These are phyloP conservation scores for Stagonosporopsis rhizophila DNA, from an alignment of 2,329 filamentous ascomycete species.

Conservation along the genomic window DNA sequence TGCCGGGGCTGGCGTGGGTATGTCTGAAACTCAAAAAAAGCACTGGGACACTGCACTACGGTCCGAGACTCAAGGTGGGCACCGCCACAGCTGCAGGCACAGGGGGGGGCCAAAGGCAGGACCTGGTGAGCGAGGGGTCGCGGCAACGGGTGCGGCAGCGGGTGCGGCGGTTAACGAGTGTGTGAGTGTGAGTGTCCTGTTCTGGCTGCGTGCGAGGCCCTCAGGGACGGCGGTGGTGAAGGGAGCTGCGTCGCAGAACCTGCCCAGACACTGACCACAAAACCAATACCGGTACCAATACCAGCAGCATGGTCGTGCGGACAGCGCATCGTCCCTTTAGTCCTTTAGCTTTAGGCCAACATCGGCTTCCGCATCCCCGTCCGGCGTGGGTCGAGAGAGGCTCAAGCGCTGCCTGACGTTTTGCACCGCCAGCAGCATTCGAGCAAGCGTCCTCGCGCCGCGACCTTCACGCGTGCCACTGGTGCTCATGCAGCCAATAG, in stretches of 20 bases:
- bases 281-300: not conserved
- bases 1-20: not conserved
- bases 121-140: conserved; percentile 8
- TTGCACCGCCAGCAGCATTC: conserved; percentile 3
- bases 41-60: conserved; percentile 6
- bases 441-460: not conserved
- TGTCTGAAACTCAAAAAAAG: conserved; percentile 19
- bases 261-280: not conserved
- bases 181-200: not conserved
- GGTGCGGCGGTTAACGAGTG: not conserved
- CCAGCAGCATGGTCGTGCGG: conserved; percentile 6
- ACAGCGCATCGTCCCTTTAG: conserved; percentile 8
- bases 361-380: conserved; percentile 21
- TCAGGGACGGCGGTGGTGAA: conserved; percentile 27
- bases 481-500: conserved; percentile 4
- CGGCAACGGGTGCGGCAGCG: conserved; percentile 1
- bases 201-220: not conserved
- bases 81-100: conserved; percentile 1
- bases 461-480: conserved; percentile 13
- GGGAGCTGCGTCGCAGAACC: conserved; percentile 26
- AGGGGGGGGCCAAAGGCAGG: not conserved
- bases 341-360: conserved; percentile 5
- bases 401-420: conserved; percentile 14
- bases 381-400: conserved; percentile 11
- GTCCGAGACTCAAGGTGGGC: not conserved